Base-by-base conservation (phyloP, 176 grass and related monocot species). In the Aegilops longissima region DNA sequence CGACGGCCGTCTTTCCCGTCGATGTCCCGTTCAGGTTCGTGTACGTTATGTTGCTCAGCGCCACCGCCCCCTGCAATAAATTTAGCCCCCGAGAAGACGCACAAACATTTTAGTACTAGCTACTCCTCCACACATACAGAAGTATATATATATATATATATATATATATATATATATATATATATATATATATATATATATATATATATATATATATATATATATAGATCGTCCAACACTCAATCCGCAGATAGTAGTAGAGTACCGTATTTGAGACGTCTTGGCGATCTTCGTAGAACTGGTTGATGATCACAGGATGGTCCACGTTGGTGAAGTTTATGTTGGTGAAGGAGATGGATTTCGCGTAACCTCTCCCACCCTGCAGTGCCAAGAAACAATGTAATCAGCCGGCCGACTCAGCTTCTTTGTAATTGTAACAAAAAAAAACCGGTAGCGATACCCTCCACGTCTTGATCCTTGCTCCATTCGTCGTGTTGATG, bases 401-500 rank as follows among this genome's bases (percentile, higher is more conserved):
- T 58, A 59, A 59, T 59, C 3, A 13, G 13, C 64, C 4, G 56
- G 2, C 56, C n/a, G 56, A 3, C 16, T 54, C 51, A 18, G 51
- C 51, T 54, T 54, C 51, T 54, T 54, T 54, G 14, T 51, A 51
- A 51, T 47, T 47, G 44, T 47, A 47, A 47, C 44, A 18, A 54
- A 35, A 10, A 25, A 45, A 49, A 47, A 12, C 44, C 45, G 45
- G 45, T 49, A 49, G 45, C 45, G 12, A 14, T 49, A 49, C 45
- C 45, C 1, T 49, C 45, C 93, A 95, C 0, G 85, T 95, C 82
- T 92, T 90, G 68, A 95, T 95, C 86, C 91, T 91, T 24, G 84
- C 90, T 5, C 91, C 91, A 44, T 93, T 87, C 67, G 4, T 44
- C 10, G 88, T 85, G 10, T 79, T 77, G 9, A 25, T 77, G 51